Percentiles rank a stretch among this genome's conserved stretches.
These are phyloP conservation scores for Abrus precatorius DNA, from an alignment of 306 rosid species.

Conservation along the genomic window DNA sequence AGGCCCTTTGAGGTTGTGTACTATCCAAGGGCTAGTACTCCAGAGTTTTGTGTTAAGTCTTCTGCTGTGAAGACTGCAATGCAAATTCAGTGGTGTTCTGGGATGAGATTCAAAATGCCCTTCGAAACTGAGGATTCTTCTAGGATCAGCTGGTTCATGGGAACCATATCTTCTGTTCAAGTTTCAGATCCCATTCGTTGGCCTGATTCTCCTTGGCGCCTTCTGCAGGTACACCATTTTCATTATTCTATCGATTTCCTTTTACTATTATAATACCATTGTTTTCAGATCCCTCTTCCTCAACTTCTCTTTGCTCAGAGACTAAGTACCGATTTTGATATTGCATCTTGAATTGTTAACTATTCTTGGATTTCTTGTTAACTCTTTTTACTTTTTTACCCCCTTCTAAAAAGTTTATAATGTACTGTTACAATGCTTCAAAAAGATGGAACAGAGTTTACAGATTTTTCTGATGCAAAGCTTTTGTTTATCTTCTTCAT, in stretches of 20 bases:
- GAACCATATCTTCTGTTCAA: conserved; percentile 82
- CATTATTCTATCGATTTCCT: conserved; percentile 19
- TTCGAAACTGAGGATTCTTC: conserved; percentile 97
- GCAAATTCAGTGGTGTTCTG: conserved; percentile 85
- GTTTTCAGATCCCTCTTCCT: conserved; percentile 6
- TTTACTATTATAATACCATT: conserved; percentile 17
- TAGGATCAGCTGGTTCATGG: conserved; percentile 99
- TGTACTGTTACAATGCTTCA: conserved; percentile 27
- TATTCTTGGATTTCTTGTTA: conserved; percentile 15
- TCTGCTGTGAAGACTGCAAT: conserved; percentile 75
- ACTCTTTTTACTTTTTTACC: neutral
- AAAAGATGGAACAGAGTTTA: conserved; percentile 38
- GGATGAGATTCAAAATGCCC: conserved; percentile 98
- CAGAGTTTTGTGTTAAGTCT: conserved; percentile 87
- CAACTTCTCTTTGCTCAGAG: conserved; percentile 17
- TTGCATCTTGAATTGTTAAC: conserved; percentile 11
- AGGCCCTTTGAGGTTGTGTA: conserved; percentile 85
- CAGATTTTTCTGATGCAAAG: conserved; percentile 33
- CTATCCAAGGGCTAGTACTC: conserved; percentile 87
- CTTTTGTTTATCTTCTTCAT: conserved; percentile 32
- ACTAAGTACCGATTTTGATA: conserved; percentile 26
- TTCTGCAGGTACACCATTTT: conserved; percentile 67
- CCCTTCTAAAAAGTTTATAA: neutral
- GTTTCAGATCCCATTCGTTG: conserved; percentile 77
- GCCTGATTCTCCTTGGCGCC: conserved; percentile 98